Conservation (phyloP, 352 stramenopile species). For the Globisporangium radiosum region DNA sequence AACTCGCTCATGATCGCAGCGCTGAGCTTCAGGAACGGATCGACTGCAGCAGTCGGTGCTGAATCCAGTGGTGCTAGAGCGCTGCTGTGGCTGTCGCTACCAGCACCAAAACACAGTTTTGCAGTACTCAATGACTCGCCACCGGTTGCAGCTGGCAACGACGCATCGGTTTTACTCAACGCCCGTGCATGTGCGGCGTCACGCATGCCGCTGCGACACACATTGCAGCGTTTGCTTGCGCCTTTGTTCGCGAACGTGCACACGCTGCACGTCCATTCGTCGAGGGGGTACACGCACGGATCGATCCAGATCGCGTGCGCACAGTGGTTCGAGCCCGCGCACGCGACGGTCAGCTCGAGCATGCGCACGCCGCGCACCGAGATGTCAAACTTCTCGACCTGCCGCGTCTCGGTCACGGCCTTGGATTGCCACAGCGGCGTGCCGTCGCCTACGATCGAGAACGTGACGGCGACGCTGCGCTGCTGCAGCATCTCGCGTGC, state of each 20-base stretch:
- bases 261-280: constrained; percentile 64
- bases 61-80: no score
- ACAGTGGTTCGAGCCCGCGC: constrained; percentile 68
- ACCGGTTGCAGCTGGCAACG: neutral
- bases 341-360: constrained; percentile 65
- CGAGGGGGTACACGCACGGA: constrained; percentile 50
- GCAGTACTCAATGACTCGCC: no score
- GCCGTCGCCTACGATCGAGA: constrained; percentile 69
- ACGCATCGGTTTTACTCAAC: no score
- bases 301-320: constrained; percentile 80
- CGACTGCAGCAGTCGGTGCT: neutral
- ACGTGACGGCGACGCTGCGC: constrained; percentile 43
- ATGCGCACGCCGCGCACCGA: constrained; percentile 58
- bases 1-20: constrained; percentile 14
- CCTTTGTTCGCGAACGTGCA: constrained; percentile 78
- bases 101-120: no score
- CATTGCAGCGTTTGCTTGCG: constrained; percentile 25
- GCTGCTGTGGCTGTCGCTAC: neutral
- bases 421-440: constrained; percentile 72
- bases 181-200: neutral
- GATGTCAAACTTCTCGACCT: constrained; percentile 54
- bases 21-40: constrained; percentile 17
- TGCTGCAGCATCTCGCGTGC: constrained; percentile 51
- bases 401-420: constrained; percentile 25
- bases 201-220: constrained; percentile 37